Evolutionary conservation across 805 yeast species (phyloP).

Genomic region (Ogataea ganodermae): DNA sequence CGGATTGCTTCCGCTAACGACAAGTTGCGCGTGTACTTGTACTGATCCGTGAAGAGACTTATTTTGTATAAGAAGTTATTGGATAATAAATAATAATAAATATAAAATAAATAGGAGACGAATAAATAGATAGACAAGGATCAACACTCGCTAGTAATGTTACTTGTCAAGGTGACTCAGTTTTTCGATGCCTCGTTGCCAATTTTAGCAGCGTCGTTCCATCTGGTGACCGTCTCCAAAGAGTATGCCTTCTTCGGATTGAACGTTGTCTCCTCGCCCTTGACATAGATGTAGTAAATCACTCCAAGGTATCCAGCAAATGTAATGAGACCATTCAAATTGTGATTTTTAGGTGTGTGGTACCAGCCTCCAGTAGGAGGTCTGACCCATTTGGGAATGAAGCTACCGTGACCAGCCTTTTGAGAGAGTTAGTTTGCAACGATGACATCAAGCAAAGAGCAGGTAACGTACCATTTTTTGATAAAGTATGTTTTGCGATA

Average conservation of each 20-base stretch:
- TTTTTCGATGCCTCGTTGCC: slow-evolving; percentile 9
- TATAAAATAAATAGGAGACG: slow-evolving; percentile 6
- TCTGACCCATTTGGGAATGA: slow-evolving; percentile 36
- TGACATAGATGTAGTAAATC: slow-evolving; percentile 35
- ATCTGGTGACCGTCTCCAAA: slow-evolving; percentile 42
- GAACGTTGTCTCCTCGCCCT: slow-evolving; percentile 40
- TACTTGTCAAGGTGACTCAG: neutral
- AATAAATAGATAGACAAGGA: slow-evolving; percentile 1
- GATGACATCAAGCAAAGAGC: neutral
- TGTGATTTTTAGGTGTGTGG: slow-evolving; percentile 53
- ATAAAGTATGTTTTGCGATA: too few relatives aligned
- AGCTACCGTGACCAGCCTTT: slow-evolving; percentile 22
- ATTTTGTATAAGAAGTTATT: neutral
- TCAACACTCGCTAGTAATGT: neutral
- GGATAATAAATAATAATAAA: slow-evolving; percentile 5
- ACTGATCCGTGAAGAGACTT: slow-evolving; percentile 21
- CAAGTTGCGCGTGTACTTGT: slow-evolving; percentile 55
- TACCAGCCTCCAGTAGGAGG: slow-evolving; percentile 61
- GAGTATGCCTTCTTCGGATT: slow-evolving; percentile 40
- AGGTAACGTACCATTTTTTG: slow-evolving; percentile 11
- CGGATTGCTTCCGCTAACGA: slow-evolving; percentile 36
- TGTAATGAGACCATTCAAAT: slow-evolving; percentile 43
- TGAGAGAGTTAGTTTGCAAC: neutral
- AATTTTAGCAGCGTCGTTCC: slow-evolving; percentile 49
- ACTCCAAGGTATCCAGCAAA: slow-evolving; percentile 41